Percentiles rank a stretch among this genome's conserved stretches.
Conservation (phyloP, 805 yeast genomes). For the Kregervanrija fluxuum region DNA sequence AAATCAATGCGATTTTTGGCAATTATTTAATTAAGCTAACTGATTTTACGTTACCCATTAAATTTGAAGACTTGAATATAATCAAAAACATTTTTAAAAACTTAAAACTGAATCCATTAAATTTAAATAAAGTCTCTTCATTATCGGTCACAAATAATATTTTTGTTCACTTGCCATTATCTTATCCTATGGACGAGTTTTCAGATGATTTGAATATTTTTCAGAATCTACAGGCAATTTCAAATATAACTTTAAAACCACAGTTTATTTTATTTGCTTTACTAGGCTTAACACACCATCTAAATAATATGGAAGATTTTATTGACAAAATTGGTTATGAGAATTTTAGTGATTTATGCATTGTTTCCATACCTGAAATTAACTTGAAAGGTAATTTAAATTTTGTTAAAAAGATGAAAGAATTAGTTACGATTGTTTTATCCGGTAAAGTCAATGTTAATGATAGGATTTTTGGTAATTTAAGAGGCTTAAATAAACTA, state of each 20-base stretch:
- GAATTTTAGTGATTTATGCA: constrained; percentile 7
- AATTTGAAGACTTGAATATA: constrained; percentile 1
- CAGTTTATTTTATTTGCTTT: constrained; percentile 1
- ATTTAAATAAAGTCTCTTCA: no score
- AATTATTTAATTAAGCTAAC: neutral
- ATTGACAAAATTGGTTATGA: neutral
- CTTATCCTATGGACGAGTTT: constrained; percentile 2
- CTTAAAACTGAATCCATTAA: neutral
- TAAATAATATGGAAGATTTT: constrained; percentile 3
- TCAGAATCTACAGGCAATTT: no score
- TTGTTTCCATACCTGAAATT: constrained; percentile 2
- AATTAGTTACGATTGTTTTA: constrained; percentile 5
- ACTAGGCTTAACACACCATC: neutral
- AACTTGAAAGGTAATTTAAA: constrained; percentile 1
- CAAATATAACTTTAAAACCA: no score
- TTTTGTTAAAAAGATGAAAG: constrained; percentile 2
- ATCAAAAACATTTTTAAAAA: constrained; percentile 1
- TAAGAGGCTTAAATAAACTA: neutral
- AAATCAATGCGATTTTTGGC: neutral
- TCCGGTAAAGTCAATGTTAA: constrained; percentile 4
- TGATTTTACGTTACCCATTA: constrained; percentile 5
- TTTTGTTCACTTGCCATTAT: constrained; percentile 3
- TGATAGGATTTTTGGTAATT: neutral
- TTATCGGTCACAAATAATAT: neutral
- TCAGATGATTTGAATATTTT: no score